Evolutionary conservation across 192 early-diverging fungal genomes (phyloP).

Genomic region (Rhizophagus sp.): DNA sequence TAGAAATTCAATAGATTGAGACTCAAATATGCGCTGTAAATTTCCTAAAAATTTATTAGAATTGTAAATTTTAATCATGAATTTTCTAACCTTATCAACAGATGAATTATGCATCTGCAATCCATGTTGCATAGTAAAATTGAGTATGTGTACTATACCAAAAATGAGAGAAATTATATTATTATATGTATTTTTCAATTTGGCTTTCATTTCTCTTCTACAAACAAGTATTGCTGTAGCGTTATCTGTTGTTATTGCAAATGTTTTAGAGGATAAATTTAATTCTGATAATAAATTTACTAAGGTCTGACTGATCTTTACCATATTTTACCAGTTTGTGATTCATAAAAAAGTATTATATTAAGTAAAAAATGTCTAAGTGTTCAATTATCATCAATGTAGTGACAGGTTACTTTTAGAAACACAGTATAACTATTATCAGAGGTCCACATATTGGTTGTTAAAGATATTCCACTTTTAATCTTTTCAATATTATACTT

Average conservation of each 20-base stretch:
- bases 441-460: neutral
- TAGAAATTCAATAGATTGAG: too few species aligned
- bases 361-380: constrained; percentile 10
- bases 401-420: neutral
- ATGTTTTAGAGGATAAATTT: neutral
- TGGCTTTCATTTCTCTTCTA: too few species aligned
- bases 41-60: too few species aligned
- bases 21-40: too few species aligned
- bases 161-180: constrained; percentile 1
- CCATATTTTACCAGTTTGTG: neutral
- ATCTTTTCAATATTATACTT: neutral
- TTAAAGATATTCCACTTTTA: constrained; percentile 7
- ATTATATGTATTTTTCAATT: too few species aligned
- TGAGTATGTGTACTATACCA: neutral
- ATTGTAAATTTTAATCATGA: too few species aligned
- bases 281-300: neutral
- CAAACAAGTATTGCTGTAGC: neutral
- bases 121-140: constrained; percentile 8
- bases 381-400: neutral
- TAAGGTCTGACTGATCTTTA: neutral
- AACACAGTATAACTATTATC: neutral
- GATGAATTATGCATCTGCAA: neutral
- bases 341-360: constrained; percentile 7
- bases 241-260: constrained; percentile 18
- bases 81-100: constrained; percentile 2